Percentiles rank a stretch among this genome's conserved stretches.
These are phyloP conservation scores for Zalaria obscura DNA, from an alignment of 2,329 filamentous ascomycete species.

Conservation along the genomic window DNA sequence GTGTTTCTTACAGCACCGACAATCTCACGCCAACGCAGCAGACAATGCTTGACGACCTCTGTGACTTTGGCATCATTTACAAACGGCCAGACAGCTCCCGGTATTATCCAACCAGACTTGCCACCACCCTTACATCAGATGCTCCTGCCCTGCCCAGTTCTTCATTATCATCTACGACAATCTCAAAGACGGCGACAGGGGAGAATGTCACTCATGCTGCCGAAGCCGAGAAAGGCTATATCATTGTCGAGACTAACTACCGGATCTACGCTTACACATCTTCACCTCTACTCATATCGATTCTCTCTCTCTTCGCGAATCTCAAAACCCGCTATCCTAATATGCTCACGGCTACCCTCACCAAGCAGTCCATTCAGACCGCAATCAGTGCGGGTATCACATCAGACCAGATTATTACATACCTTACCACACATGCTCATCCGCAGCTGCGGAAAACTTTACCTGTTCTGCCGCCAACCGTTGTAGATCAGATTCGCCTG, in stretches of 20 bases:
- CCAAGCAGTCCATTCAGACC: slow-evolving; percentile 71
- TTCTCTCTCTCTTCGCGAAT: slow-evolving; percentile 77
- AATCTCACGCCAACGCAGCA: slow-evolving; percentile 69
- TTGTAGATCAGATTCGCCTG: slow-evolving; percentile 90
- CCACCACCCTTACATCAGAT: slow-evolving; percentile 77
- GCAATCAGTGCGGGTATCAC: slow-evolving; percentile 89
- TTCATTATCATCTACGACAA: slow-evolving; percentile 50
- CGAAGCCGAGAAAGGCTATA: slow-evolving; percentile 53
- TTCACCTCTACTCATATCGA: slow-evolving; percentile 84
- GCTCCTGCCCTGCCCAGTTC: slow-evolving; percentile 58
- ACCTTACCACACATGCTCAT: slow-evolving; percentile 83
- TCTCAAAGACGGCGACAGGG: slow-evolving; percentile 23
- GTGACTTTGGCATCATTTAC: slow-evolving; percentile 88
- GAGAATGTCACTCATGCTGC: slow-evolving; percentile 8
- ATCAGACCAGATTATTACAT: slow-evolving; percentile 85
- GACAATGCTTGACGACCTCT: slow-evolving; percentile 79
- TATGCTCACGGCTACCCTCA: slow-evolving; percentile 83
- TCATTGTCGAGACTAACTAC: slow-evolving; percentile 97
- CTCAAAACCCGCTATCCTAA: slow-evolving; percentile 87
- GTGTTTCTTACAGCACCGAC: slow-evolving; percentile 76
- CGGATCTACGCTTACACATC: slow-evolving; percentile 93
- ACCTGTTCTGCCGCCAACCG: slow-evolving; percentile 79
- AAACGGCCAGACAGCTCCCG: slow-evolving; percentile 31
- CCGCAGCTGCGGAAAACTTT: slow-evolving; percentile 73
- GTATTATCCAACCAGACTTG: slow-evolving; percentile 84